Evolutionary conservation across 495 filamentous ascomycete genomes (phyloP).

Genomic region (Glutinoglossum americanum): DNA sequence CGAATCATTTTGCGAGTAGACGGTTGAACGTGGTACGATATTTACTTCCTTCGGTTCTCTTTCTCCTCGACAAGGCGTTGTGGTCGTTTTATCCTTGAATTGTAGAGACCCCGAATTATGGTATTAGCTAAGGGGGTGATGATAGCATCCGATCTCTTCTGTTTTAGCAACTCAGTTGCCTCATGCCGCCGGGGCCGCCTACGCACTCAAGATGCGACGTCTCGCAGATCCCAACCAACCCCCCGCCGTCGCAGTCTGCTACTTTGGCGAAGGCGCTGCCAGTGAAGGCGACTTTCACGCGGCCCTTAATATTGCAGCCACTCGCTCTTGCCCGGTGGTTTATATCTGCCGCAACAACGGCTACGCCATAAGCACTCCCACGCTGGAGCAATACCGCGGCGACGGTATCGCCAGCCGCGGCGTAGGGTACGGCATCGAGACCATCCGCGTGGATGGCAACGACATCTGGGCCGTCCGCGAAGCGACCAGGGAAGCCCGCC

Average conservation of each 20-base stretch:
- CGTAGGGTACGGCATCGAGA: constrained; percentile 94
- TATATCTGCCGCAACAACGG: constrained; percentile 98
- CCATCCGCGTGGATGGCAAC: constrained; percentile 89
- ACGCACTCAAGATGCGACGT: constrained; percentile 75
- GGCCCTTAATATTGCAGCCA: constrained; percentile 89
- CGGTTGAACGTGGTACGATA: constrained; percentile 53
- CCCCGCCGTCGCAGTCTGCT: constrained; percentile 60
- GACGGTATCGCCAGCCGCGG: constrained; percentile 91
- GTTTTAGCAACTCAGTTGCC: constrained; percentile 89
- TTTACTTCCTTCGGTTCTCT: background rate
- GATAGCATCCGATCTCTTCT: constrained; percentile 77
- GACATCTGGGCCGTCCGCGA: constrained; percentile 89
- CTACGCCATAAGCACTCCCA: constrained; percentile 87
- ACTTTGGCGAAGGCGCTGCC: constrained; percentile 96
- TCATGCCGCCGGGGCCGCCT: constrained; percentile 82
- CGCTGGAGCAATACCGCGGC: constrained; percentile 87
- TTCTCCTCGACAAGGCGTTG: background rate
- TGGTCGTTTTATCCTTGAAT: no score
- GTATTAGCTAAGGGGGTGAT: background rate
- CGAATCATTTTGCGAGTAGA: constrained; percentile 79
- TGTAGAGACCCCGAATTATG: no score
- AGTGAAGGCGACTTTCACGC: constrained; percentile 97
- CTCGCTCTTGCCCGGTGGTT: constrained; percentile 69
- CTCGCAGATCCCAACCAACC: constrained; percentile 44
- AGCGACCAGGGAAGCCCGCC: constrained; percentile 55